Evolutionary conservation across 768 basidiomycete species (phyloP), one percentile per base, ranked within the genome.

Genomic region (Crucibulum laeve): DNA sequence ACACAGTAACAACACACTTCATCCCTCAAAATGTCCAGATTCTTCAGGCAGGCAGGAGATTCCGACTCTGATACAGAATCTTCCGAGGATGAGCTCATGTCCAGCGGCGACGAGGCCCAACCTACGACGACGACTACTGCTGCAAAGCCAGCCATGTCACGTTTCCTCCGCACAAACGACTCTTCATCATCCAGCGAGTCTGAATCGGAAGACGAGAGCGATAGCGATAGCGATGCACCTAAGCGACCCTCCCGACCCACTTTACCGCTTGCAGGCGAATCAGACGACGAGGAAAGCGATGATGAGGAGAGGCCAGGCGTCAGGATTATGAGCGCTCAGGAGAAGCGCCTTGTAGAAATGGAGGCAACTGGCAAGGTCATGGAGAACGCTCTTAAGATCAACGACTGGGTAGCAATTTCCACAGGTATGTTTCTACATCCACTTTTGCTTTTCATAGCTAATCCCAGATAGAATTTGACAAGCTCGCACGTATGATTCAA

Each of bases 371-470:
- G 91, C 43, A 93, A 87, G 66, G 73, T 73, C 37, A 96, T 98
- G 71, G 91, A 95, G 37, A 98, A 99, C 59, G 93, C 86, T 15
- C 72, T 89, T 49, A 95, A 90, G 74, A 94, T 95, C 53, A 95
- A 94, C 55, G 93, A 99, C 67, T 99, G 96, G 96, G 83, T 85
- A 19, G 82, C 80, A 22, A 94, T 92, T 55, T 91, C 87, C 17
- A 84, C 78, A 47, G 94, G 94, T 92, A 54, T 44, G 80, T 62
- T 17, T 37, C n/a, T 34, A 41, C 6, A 32, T 26, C 25, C 42
- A 30, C 41, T 23, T 32, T 24, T 33, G 45, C 33, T 26, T 23
- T 17, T 13, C 26, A 7, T 40, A 37, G 46, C 56, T 39, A 50
- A 39, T 36, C 30, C 32, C 3, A 35, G 17, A 6, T 60, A 96